Evolutionary conservation across 768 basidiomycete genomes (phyloP), one percentile per base, ranked within the genome.

Genomic region (Sarcomyxa edulis): DNA sequence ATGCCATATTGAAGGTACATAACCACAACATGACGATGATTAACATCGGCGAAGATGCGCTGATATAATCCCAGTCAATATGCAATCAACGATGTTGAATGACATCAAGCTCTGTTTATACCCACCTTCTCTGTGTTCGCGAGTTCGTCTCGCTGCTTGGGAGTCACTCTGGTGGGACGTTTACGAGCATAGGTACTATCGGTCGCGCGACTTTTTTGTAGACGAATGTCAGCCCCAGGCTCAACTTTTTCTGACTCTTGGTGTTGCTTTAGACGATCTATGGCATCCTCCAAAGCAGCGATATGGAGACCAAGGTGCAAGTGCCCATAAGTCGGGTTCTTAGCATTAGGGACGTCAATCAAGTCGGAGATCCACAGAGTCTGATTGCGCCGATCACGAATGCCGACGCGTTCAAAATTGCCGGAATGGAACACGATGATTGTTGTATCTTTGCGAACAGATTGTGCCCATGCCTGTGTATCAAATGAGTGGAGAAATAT

Each of bases 341-440:
- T 31, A 19, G 43, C 43, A 5, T 29, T 26, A 7, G 36, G 12
- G 9, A 44, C 16, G 30, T 52, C 40, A 19, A 54, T 47, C 1
- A 52, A 40, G 6, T 45, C 37, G 1, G 54, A 51, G 19, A 51
- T 18, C 27, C 36, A 51, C n/a, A 53, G 35, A 3, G 50, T 53
- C 19, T 49, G 44, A 8, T 22, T 45, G 8, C 18, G 15, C 16
- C 51, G 51, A 37, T 51, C 48, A 5, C 48, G 47, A 40, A 45
- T 42, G 11, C 42, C 50, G 12, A 53, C 51, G n/a, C 42, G 19
- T 25, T 53, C 47, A 34, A 21, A 40, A 22, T 45, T 49, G 3
- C 47, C 51, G 18, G 44, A 53, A 40, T 51, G 37, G 5, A 53
- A 34, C 10, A 51, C 23, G 4, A 49, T 37, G 21, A 48, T 48